Evolutionary conservation across 805 yeast species (phyloP).

Genomic region (Cyberlindnera xishuangbannaensis): DNA sequence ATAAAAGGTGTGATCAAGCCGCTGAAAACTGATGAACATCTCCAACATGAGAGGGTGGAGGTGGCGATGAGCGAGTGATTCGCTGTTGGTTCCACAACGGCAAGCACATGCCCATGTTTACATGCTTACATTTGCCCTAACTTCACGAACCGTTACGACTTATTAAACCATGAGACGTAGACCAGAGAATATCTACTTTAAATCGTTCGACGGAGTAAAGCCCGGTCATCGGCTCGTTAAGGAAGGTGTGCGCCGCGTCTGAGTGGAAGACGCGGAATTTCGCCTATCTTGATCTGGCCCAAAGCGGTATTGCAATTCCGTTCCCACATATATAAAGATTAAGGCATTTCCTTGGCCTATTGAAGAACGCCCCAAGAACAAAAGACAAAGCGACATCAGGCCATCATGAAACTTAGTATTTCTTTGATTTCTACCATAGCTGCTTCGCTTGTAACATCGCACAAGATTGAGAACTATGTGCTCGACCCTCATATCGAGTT

Average conservation of each 20-base stretch:
- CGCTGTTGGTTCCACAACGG: no score
- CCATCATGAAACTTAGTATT: constrained; percentile 7
- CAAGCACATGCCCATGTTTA: no score
- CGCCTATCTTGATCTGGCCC: constrained; percentile 1
- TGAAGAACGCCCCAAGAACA: background rate
- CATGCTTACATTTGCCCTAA: background rate
- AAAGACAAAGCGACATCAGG: no score
- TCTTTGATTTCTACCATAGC: constrained; percentile 9
- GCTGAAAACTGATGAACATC: constrained; percentile 11
- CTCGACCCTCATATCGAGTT: constrained; percentile 13
- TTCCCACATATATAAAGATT: constrained; percentile 1
- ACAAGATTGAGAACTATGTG: constrained; percentile 13
- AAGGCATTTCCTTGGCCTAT: background rate
- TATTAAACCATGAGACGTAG: background rate
- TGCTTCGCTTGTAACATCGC: constrained; percentile 8
- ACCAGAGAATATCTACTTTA: background rate
- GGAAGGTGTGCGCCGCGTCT: no score
- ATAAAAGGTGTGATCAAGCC: constrained; percentile 18
- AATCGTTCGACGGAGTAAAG: no score
- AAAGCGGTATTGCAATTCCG: constrained; percentile 8
- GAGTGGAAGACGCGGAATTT: constrained; percentile 6
- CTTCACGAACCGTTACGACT: constrained; percentile 9
- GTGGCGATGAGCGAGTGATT: constrained; percentile 11
- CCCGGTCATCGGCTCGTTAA: no score
- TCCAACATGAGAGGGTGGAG: constrained; percentile 16